phyloP scores from a whole-genome alignment of 106 monocot species.

The Ottelia alismoides region DNA sequence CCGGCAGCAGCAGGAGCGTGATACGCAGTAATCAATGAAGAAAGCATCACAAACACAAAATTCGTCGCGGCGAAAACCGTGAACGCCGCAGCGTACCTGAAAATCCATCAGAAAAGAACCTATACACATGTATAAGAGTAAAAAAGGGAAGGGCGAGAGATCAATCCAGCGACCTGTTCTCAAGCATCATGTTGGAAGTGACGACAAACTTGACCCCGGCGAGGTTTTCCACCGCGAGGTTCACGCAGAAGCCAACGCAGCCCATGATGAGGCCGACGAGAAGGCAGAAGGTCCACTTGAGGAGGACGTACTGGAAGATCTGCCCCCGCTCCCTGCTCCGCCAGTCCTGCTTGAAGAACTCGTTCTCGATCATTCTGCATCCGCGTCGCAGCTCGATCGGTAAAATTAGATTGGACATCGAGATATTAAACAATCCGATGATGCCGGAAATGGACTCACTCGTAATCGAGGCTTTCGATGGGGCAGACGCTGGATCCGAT shows the following conservation, averaged over 20 bases:
- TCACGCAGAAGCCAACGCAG: slow-evolving; percentile 45
- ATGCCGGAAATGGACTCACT: slow-evolving; percentile 16
- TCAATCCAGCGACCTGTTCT: not conserved
- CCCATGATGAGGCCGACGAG: slow-evolving; percentile 35
- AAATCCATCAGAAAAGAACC: not conserved
- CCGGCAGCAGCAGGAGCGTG: slow-evolving; percentile 67
- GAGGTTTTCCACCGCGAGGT: slow-evolving; percentile 75
- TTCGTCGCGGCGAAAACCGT: slow-evolving; percentile 36
- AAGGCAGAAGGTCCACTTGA: slow-evolving; percentile 76
- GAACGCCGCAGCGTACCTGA: slow-evolving; percentile 41
- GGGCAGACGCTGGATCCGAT: slow-evolving; percentile 73
- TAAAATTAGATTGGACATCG: not conserved
- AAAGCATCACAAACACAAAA: slow-evolving; percentile 47
- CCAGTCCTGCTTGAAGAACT: slow-evolving; percentile 67
- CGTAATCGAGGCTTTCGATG: slow-evolving; percentile 91
- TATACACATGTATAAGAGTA: too few relatives aligned
- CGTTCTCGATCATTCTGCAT: slow-evolving; percentile 57
- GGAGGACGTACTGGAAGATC: slow-evolving; percentile 41
- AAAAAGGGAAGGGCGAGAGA: too few relatives aligned
- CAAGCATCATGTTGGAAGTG: slow-evolving; percentile 54
- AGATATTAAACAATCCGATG: not conserved
- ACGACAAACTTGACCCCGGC: slow-evolving; percentile 68
- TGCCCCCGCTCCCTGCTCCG: slow-evolving; percentile 29
- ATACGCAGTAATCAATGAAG: slow-evolving; percentile 35
- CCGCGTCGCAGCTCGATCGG: slow-evolving; percentile 2